A percentile compares a stretch with the other conserved stretches of the same genome.
Conservation (phyloP, 2,329 filamentous ascomycete genomes). For the Aspergillus tanneri region DNA sequence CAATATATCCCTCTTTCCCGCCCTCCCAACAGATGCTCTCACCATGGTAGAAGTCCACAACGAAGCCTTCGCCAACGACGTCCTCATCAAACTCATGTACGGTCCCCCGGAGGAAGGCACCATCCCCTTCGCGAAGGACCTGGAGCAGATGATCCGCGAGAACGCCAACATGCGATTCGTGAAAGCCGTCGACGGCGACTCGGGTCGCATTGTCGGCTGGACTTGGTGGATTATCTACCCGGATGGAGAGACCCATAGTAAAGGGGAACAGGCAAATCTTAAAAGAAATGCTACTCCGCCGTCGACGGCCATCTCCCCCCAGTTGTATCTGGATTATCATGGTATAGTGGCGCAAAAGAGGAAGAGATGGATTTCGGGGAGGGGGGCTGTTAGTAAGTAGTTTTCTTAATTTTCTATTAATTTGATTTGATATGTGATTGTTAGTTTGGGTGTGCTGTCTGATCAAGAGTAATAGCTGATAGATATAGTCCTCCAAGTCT, state of each 20-base stretch:
- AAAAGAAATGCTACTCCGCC: neutral
- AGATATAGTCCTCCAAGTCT: constrained; percentile 3
- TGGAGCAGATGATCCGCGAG: neutral
- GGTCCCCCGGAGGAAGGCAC: neutral
- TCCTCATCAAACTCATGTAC: constrained; percentile 3
- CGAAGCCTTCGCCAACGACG: neutral
- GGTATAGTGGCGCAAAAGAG: neutral
- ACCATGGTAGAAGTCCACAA: constrained; percentile 1
- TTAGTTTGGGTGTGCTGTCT: no score
- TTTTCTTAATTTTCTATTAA: neutral
- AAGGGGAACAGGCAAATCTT: neutral
- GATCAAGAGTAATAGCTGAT: no score
- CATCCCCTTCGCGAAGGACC: neutral
- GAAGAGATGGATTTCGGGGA: constrained; percentile 1
- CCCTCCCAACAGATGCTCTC: neutral
- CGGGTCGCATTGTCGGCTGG: constrained; percentile 1
- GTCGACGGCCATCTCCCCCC: neutral
- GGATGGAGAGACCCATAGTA: neutral
- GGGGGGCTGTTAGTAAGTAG: neutral
- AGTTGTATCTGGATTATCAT: constrained; percentile 2
- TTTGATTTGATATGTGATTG: no score
- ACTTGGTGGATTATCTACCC: constrained; percentile 7
- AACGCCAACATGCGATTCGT: neutral
- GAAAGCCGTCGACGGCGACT: neutral
- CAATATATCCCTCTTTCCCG: neutral